Conservation (phyloP, 129 eudicot species). For the Pseudognaphalium luteoalbum region DNA sequence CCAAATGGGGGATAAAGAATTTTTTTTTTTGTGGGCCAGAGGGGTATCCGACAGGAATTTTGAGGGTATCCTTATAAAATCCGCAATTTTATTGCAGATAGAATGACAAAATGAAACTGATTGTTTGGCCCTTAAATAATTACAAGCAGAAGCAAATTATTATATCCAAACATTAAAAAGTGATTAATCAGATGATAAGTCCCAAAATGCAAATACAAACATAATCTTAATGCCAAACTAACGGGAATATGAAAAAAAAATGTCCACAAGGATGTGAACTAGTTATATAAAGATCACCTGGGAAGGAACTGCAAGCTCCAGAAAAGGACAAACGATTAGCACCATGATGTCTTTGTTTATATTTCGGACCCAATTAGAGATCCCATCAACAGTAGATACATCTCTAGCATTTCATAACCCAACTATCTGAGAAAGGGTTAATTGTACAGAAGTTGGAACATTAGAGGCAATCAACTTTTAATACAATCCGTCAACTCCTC, state of each 20-base stretch:
- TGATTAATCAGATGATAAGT: slow-evolving; percentile 3
- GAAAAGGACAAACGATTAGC: slow-evolving; percentile 53
- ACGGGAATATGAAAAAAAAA: neutral
- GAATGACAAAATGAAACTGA: neutral
- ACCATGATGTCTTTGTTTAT: slow-evolving; percentile 57
- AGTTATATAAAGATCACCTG: slow-evolving; percentile 43
- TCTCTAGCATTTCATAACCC: slow-evolving; percentile 47
- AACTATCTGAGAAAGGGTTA: slow-evolving; percentile 68
- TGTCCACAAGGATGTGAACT: neutral
- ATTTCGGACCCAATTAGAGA: slow-evolving; percentile 28
- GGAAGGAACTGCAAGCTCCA: slow-evolving; percentile 61
- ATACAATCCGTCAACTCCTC: slow-evolving; percentile 83
- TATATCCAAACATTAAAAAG: neutral
- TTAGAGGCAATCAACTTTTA: slow-evolving; percentile 74
- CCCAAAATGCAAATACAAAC: neutral
- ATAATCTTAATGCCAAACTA: neutral
- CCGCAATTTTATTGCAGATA: neutral
- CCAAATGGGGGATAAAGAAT: no score
- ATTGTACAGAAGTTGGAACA: slow-evolving; percentile 66
- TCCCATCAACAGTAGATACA: slow-evolving; percentile 33
- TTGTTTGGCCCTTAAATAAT: neutral
- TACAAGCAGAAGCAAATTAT: neutral
- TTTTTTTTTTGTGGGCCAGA: no score
- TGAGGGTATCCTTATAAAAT: no score
- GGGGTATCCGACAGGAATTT: no score